Percentiles rank a stretch among this genome's conserved stretches.
These are phyloP conservation scores for Alopecurus myosuroides DNA, from an alignment of 176 grass and related monocot genomes.

Conservation along the genomic window DNA sequence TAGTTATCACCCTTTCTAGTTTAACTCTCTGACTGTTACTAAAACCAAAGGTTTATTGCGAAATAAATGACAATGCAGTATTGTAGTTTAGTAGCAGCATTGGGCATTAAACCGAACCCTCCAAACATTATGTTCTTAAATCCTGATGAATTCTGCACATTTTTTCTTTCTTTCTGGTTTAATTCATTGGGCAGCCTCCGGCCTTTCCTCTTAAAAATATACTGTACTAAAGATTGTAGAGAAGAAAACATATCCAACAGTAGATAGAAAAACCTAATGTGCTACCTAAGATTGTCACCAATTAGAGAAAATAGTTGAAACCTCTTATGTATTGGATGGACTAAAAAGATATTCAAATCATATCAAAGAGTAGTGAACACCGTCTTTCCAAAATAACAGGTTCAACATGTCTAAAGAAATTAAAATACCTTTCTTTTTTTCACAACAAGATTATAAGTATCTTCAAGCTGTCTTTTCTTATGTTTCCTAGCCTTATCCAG, in stretches of 20 bases:
- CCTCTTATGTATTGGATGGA: background rate
- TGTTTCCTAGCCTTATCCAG: slow-evolving; percentile 98
- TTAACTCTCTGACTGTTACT: background rate
- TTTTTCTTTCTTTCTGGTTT: background rate
- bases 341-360: background rate
- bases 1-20: background rate
- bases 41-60: background rate
- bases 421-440: slow-evolving; percentile 91
- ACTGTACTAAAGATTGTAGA: background rate
- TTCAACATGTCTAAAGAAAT: background rate
- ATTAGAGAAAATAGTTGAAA: background rate
- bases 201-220: background rate
- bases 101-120: background rate
- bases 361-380: background rate
- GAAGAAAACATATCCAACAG: background rate
- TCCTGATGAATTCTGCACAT: background rate
- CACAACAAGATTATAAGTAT: slow-evolving; percentile 76
- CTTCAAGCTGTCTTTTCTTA: slow-evolving; percentile 99
- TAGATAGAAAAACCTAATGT: background rate
- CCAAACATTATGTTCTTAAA: background rate
- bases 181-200: background rate
- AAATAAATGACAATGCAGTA: slow-evolving; percentile 5
- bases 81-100: background rate
- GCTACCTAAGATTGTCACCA: background rate
- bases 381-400: background rate